phyloP scores from a whole-genome alignment of 495 filamentous ascomycete genomes.

The Xylaria grammica region DNA sequence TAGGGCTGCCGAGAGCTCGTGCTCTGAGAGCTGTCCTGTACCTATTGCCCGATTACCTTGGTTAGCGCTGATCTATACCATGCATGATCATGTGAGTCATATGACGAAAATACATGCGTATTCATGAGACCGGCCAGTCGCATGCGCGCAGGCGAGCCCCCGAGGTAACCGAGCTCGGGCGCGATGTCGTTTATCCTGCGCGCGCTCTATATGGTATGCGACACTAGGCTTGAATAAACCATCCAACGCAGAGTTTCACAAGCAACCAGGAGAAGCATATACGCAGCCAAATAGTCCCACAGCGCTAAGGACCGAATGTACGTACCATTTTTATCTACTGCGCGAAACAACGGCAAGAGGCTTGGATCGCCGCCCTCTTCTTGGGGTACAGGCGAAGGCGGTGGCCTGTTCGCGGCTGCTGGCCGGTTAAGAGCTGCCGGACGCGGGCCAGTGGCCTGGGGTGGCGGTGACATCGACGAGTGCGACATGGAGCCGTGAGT shows the following conservation, averaged over 20 bases:
- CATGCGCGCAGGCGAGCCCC: not conserved
- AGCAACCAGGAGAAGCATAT: not conserved
- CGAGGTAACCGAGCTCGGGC: not conserved
- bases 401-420: conserved; percentile 63
- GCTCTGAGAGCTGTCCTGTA: conserved; percentile 81
- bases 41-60: conserved; percentile 45
- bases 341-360: conserved; percentile 84
- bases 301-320: not conserved
- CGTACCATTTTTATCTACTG: conserved; percentile 83
- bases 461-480: conserved; percentile 43
- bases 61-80: conserved; percentile 11
- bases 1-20: conserved; percentile 86
- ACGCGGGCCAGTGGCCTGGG: conserved; percentile 51
- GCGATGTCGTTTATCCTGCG: not conserved
- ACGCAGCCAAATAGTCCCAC: not conserved
- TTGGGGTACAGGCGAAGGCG: conserved; percentile 65
- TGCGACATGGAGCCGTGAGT: conserved; percentile 33
- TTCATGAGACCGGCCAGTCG: conserved; percentile 8
- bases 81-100: conserved; percentile 9
- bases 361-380: conserved; percentile 70
- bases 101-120: not conserved
- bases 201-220: not conserved
- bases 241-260: too few relatives aligned
- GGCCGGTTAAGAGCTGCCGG: conserved; percentile 57
- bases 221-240: too few relatives aligned